These are phyloP conservation scores for Prunus armeniaca DNA, from an alignment of 306 rosid genomes.

Conservation along the genomic window DNA sequence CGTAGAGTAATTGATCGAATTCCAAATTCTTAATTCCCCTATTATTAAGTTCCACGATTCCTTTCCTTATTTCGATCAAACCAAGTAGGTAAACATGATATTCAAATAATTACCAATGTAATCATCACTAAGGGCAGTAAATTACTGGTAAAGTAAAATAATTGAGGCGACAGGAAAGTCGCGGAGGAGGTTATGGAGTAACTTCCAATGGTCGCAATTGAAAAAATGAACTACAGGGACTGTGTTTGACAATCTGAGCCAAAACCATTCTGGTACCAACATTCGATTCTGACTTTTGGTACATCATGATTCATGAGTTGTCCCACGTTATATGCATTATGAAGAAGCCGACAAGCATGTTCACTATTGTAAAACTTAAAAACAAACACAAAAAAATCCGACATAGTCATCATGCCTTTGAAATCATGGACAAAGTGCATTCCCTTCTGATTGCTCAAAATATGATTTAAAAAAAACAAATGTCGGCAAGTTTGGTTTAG, in stretches of 20 bases:
- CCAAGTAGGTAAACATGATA: neutral
- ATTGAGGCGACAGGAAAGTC: neutral
- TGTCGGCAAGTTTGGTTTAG: conserved; percentile 4
- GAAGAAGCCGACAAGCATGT: neutral
- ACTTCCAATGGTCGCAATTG: neutral
- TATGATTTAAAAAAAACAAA: conserved; percentile 14
- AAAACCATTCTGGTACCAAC: neutral
- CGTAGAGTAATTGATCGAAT: no score
- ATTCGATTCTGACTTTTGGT: neutral
- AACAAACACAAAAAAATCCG: neutral
- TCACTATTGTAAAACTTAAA: neutral
- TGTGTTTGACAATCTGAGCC: neutral
- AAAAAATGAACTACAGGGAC: neutral
- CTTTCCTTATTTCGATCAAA: no score
- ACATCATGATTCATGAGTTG: neutral
- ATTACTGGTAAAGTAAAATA: neutral
- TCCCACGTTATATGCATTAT: neutral
- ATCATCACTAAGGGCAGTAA: neutral
- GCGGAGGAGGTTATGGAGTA: neutral
- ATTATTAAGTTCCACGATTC: no score
- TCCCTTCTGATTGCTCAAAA: conserved; percentile 24
- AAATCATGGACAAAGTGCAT: conserved; percentile 3
- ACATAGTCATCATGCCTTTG: neutral
- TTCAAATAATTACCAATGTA: neutral
- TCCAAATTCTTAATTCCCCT: no score